Conservation (phyloP, 768 basidiomycete genomes). For the Lactarius akahatsu region DNA sequence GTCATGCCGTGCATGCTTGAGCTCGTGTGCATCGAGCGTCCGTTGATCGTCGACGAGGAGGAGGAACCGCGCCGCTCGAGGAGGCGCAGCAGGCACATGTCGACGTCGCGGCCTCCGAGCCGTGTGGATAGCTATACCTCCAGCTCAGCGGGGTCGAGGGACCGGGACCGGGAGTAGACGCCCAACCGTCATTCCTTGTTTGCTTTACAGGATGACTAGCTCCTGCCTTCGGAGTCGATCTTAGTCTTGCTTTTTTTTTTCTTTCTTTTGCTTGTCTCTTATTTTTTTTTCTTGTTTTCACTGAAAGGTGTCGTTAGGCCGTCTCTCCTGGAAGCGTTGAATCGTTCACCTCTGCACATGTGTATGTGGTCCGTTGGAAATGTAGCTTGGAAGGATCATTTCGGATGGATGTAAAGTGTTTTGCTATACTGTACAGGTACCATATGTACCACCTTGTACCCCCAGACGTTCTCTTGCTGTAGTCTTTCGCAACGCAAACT, state of each 20-base stretch:
- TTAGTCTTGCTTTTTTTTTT: neutral
- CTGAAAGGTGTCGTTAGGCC: neutral
- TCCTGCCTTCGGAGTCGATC: neutral
- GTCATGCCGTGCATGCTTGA: slow-evolving; percentile 59
- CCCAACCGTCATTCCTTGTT: too few relatives aligned
- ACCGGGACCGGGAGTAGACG: neutral
- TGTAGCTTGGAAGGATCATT: neutral
- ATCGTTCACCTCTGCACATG: neutral
- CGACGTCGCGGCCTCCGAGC: slow-evolving; percentile 22
- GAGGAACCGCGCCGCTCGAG: slow-evolving; percentile 44
- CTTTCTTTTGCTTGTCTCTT: neutral
- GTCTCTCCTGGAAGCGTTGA: neutral
- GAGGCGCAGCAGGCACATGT: slow-evolving; percentile 21
- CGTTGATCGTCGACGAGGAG: slow-evolving; percentile 52
- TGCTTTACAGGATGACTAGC: too few relatives aligned
- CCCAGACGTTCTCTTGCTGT: neutral
- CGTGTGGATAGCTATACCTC: slow-evolving; percentile 14
- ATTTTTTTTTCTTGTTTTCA: neutral
- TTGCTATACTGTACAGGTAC: slow-evolving; percentile 2
- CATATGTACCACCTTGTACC: slow-evolving; percentile 1
- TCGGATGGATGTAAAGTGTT: neutral
- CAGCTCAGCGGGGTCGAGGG: slow-evolving; percentile 5
- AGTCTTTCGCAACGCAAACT: neutral
- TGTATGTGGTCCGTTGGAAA: neutral
- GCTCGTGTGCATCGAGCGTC: slow-evolving; percentile 49